These are phyloP conservation scores for Chrysanthemum lavandulifolium DNA, from an alignment of 129 eudicot genomes.

Conservation along the genomic window DNA sequence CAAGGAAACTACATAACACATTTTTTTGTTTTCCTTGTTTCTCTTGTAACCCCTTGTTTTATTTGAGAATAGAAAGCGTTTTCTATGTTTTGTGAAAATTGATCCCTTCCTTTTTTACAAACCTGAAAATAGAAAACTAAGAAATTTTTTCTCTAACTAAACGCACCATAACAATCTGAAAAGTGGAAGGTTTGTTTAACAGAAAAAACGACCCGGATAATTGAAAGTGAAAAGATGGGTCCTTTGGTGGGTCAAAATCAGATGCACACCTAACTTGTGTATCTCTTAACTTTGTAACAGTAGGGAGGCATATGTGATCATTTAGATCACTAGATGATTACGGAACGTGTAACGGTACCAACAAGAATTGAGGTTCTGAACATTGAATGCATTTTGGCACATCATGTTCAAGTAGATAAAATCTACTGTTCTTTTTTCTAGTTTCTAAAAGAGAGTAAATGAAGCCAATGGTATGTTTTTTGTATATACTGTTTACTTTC, in stretches of 20 bases:
- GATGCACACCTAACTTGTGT: constrained; percentile 22
- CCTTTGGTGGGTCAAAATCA: constrained; percentile 24
- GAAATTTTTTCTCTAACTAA: no score
- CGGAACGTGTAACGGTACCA: constrained; percentile 16
- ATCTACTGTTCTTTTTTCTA: constrained; percentile 7
- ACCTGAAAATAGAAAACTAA: no score
- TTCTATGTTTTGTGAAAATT: no score
- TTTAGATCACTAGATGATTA: constrained; percentile 17
- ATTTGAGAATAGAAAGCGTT: no score
- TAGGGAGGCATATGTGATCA: neutral
- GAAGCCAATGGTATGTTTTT: neutral
- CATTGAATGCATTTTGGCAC: constrained; percentile 25
- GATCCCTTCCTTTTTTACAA: no score
- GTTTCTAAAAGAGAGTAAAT: neutral
- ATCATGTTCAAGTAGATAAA: constrained; percentile 15
- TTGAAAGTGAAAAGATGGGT: constrained; percentile 19
- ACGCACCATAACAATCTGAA: neutral
- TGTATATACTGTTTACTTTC: neutral
- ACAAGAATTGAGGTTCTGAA: constrained; percentile 27
- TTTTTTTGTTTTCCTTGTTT: no score
- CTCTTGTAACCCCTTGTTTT: no score
- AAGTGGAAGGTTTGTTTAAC: neutral
- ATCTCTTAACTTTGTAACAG: neutral
- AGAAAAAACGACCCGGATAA: neutral
- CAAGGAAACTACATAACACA: no score